These are phyloP conservation scores for Tolypocladium endophyticum DNA, from an alignment of 2,329 filamentous ascomycete species.

Conservation along the genomic window DNA sequence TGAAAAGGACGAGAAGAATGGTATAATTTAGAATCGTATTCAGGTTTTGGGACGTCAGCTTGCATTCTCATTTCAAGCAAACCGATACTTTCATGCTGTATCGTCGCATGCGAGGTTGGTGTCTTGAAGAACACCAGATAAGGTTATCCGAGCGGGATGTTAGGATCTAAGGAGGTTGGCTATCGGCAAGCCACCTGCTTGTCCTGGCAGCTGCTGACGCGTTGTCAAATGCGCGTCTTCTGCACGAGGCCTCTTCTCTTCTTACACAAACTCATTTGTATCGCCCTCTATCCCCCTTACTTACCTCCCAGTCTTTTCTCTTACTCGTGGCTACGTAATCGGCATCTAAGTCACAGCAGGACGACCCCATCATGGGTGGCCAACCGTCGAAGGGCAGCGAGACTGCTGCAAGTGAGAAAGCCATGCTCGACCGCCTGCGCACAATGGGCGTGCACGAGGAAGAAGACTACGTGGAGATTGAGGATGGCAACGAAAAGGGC, in stretches of 20 bases:
- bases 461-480: conserved; percentile 43
- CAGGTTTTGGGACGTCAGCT: background rate
- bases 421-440: conserved; percentile 31
- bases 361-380: conserved; percentile 27
- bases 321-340: background rate
- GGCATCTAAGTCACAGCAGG: background rate
- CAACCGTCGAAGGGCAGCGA: conserved; percentile 28
- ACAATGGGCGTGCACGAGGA: conserved; percentile 37
- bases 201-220: background rate
- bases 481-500: conserved; percentile 17
- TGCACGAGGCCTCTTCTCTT: background rate
- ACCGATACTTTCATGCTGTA: background rate
- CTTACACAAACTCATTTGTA: background rate
- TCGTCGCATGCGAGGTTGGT: background rate
- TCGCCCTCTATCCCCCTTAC: background rate
- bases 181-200: background rate
- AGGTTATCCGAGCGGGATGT: background rate
- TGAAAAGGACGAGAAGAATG: too few species aligned
- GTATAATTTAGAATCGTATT: background rate
- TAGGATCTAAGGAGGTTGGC: too few species aligned
- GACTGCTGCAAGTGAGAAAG: conserved; percentile 27
- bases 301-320: background rate
- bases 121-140: background rate
- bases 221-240: background rate
- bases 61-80: background rate